Base-by-base conservation (phyloP, 1,284 basidiomycete genomes). In the Marasmius tenuissimus region DNA sequence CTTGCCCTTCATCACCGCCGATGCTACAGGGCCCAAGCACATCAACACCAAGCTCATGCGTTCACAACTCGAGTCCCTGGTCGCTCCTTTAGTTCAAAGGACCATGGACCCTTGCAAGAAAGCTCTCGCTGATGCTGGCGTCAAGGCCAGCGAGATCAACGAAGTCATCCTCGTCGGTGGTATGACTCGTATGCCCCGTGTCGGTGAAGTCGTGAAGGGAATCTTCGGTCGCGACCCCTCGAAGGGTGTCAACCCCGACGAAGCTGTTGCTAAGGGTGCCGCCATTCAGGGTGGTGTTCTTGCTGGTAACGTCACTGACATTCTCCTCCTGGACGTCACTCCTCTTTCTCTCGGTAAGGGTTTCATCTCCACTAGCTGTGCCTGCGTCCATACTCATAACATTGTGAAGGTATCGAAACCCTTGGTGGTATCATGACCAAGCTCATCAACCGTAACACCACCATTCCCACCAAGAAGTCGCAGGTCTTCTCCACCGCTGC, bases 371-470 rank as follows among this genome's bases (percentile, higher is more conserved):
- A 39, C 38, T 54, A 27, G 2, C 18, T 48, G 34, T 3, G 49
- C 8, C 8, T 42, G 53, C 57, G 47, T 63, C 60, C 45, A 60
- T 56, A 55, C 39, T 49, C 10, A 9, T 49, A 34, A 55, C 4
- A 11, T 16, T 50, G 42, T 50, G 27, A 35, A 81, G 86, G 87
- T 84, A 97, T 97, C 69, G 93, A 97, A 82, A 98, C 97, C 8
- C 93, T 98, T 64, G 97, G 97, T 71, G 97, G 97, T 76, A 98
- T 99, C 78, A 98, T 98, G 93, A 98, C 97, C 65, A 93, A 93
- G 76, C 85, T 95, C 57, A 96, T 96, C 79, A 91, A 88, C 76
- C 92, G 97, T 66, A 99, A 99, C 84, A 99, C 97, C 18, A 98
- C 97, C 65, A 98, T 98, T 79, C 97, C 97, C 20, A 98, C 96